Evolutionary conservation across 2,329 filamentous ascomycete genomes (phyloP), one percentile per base, ranked within the genome.

Genomic region (Dactylellina sp.): DNA sequence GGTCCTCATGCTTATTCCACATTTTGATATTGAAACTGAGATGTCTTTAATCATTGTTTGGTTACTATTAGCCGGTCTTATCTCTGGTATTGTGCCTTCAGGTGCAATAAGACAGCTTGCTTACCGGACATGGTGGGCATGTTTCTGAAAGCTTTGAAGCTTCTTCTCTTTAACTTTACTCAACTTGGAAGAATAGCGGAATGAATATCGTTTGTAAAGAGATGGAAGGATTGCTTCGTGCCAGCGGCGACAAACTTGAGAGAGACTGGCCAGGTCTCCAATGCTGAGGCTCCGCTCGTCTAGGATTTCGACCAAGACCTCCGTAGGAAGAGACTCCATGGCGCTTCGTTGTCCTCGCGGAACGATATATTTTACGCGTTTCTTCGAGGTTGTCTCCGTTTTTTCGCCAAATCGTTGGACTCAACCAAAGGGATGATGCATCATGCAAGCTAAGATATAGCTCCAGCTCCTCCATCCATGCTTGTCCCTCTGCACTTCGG

Each of bases 121-220:
- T 18, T 74, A 66, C 70, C 37, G 65, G 11, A 74, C 70, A 37
- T 62, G 42, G 18, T 20, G 22, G 18, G 60, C 39, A 35, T 74
- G 35, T 57, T 74, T 74, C 20, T 52, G 57, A n/a, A 74, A 74
- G 14, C 70, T 66, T 44, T 56, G 22, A 22, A 74, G 55, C 32
- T 50, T 62, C n/a, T 22, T 62, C 16, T 44, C 12, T 1, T 62
- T 55, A 7, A 18, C 47, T 9, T n/a, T 12, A 5, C 57, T 37
- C 1, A 62, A 42, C 7, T 53, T 14, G 7, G 40, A 22, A n/a
- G 14, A 39, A 11, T 61, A 66, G 11, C 70, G 70, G 24, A 74
- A 52, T 22, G 55, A 57, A 16, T 50, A 74, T 11, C 61, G 56
- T 16, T 56, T 49, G 52, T 74, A 74, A 7, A 74, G 70, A 32